phyloP scores from a whole-genome alignment of 345 rosid genomes.

The Balakata baccata region DNA sequence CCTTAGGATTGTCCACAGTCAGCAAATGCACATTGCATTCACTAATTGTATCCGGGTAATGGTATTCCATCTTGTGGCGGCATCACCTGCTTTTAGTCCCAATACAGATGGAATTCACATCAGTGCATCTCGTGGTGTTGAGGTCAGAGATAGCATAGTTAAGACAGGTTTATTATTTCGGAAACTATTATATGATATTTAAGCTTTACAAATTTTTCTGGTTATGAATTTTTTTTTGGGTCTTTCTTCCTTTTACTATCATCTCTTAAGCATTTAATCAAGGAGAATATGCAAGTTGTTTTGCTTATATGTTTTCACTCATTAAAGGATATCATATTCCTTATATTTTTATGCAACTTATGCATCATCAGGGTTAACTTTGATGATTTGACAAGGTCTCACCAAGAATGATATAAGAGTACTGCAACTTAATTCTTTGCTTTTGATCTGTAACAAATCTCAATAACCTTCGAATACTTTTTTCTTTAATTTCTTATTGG shows the following conservation, averaged over 20 bases:
- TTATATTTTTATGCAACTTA: background rate
- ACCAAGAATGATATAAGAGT: background rate
- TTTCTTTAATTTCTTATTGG: background rate
- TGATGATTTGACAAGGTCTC: background rate
- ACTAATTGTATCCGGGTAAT: constrained; percentile 60
- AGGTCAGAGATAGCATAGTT: constrained; percentile 47
- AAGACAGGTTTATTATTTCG: constrained; percentile 53
- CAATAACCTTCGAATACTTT: background rate
- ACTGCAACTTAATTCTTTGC: background rate
- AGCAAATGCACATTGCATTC: constrained; percentile 79
- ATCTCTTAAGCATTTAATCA: background rate
- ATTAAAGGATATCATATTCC: background rate
- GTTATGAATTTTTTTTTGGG: background rate
- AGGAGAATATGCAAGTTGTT: background rate
- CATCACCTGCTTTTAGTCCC: constrained; percentile 73
- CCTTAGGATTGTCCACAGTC: constrained; percentile 55
- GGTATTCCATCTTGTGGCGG: constrained; percentile 42
- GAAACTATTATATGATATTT: constrained; percentile 10
- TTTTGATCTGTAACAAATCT: background rate
- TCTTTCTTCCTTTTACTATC: background rate
- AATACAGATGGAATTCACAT: constrained; percentile 93
- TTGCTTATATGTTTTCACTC: background rate
- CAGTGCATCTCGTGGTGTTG: constrained; percentile 64
- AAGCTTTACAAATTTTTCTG: background rate
- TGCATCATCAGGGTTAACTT: background rate